phyloP scores from a whole-genome alignment of 495 filamentous ascomycete genomes.

The Podospora appendiculata region DNA sequence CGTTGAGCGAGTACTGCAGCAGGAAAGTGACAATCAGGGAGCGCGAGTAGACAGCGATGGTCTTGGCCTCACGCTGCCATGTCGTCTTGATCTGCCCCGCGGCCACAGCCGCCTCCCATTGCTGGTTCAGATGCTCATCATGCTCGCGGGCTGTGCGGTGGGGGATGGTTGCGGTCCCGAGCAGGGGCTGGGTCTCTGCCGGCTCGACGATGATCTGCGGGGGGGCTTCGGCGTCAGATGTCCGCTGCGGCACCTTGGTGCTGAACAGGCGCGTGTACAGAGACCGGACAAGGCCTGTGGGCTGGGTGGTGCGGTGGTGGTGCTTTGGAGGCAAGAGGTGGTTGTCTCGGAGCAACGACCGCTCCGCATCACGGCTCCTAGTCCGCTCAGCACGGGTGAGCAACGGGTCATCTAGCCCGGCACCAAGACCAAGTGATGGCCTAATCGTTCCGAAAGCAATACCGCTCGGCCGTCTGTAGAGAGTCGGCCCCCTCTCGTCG shows the following conservation, averaged over 20 bases:
- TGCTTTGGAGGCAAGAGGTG: constrained; percentile 62
- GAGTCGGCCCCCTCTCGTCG: constrained; percentile 48
- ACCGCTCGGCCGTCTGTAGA: constrained; percentile 65
- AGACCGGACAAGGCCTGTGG: constrained; percentile 13
- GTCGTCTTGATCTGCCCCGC: constrained; percentile 73
- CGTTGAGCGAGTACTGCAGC: constrained; percentile 68
- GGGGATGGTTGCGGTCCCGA: constrained; percentile 5
- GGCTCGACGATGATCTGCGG: constrained; percentile 14
- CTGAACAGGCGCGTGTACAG: constrained; percentile 39
- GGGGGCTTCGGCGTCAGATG: constrained; percentile 25
- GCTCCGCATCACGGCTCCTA: constrained; percentile 61
- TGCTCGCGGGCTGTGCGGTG: neutral
- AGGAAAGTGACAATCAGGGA: constrained; percentile 62
- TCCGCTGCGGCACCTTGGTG: constrained; percentile 30
- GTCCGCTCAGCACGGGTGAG: constrained; percentile 56
- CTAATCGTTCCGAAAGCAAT: constrained; percentile 52
- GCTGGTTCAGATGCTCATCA: constrained; percentile 38
- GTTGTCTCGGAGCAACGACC: constrained; percentile 70
- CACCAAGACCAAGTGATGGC: constrained; percentile 25
- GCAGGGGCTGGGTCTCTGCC: constrained; percentile 35
- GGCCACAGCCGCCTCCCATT: constrained; percentile 77
- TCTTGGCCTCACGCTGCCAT: constrained; percentile 76
- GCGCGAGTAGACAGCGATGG: constrained; percentile 47
- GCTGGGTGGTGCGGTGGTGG: constrained; percentile 13
- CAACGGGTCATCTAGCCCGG: constrained; percentile 24